These are phyloP conservation scores for Cucurbita ficifolia DNA, from an alignment of 306 rosid genomes.

Conservation along the genomic window DNA sequence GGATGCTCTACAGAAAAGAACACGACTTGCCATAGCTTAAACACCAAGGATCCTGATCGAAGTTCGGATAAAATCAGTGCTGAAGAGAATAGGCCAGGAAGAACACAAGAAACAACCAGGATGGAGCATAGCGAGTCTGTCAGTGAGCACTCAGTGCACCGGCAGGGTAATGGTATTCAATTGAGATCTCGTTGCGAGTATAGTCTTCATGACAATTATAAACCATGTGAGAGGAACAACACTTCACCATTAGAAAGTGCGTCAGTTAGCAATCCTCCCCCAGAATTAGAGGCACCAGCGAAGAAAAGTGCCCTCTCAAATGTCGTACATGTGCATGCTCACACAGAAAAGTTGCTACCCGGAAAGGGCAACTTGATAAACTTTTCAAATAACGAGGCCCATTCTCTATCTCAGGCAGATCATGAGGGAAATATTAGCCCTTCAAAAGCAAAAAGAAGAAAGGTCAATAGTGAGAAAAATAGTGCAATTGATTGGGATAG, in stretches of 20 bases:
- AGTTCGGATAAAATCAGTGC: constrained; percentile 12
- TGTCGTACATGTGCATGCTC: constrained; percentile 12
- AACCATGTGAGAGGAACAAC: constrained; percentile 19
- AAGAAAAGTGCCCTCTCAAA: constrained; percentile 16
- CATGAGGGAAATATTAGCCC: constrained; percentile 18
- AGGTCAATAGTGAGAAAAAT: constrained; percentile 26
- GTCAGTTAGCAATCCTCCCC: constrained; percentile 16
- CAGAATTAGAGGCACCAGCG: constrained; percentile 12
- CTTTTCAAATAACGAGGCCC: constrained; percentile 22
- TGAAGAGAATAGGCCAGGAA: constrained; percentile 16
- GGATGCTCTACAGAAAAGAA: constrained; percentile 17
- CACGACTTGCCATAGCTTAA: constrained; percentile 15
- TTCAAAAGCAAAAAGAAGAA: constrained; percentile 37
- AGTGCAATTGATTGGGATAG: constrained; percentile 51
- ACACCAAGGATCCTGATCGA: constrained; percentile 18
- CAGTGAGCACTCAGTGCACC: constrained; percentile 20
- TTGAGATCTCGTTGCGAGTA: constrained; percentile 11
- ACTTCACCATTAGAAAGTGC: constrained; percentile 20
- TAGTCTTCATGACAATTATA: constrained; percentile 13
- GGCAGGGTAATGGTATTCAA: constrained; percentile 15
- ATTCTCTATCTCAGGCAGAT: constrained; percentile 14
- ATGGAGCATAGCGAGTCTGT: constrained; percentile 21
- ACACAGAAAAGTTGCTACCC: constrained; percentile 20
- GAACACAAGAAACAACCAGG: constrained; percentile 22
- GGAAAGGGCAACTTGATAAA: constrained; percentile 14